Evolutionary conservation across 1,284 basidiomycete genomes (phyloP).

Genomic region (Volvariella volvacea): DNA sequence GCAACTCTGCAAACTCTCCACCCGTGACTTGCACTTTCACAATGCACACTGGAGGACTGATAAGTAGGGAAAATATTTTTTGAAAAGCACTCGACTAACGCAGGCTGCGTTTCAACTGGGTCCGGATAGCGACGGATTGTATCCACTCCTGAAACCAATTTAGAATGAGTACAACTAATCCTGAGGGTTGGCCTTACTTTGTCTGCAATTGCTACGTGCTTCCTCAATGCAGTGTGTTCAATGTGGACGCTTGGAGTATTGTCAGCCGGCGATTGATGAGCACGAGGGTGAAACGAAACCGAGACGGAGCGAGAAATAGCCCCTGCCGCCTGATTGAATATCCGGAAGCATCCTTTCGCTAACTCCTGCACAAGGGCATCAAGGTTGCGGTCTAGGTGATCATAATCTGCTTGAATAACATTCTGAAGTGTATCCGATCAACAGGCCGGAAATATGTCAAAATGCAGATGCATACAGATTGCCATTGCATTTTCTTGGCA

Average conservation of each 20-base stretch:
- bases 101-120: neutral
- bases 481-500: constrained; percentile 33
- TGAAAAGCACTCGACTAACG: neutral
- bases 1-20: neutral
- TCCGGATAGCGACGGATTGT: neutral
- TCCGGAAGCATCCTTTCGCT: constrained; percentile 47
- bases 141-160: neutral
- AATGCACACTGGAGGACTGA: neutral
- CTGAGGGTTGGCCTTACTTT: too few relatives aligned
- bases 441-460: constrained; percentile 17
- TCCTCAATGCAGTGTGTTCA: too few relatives aligned
- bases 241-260: too few relatives aligned
- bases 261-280: too few relatives aligned
- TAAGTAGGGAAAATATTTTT: neutral
- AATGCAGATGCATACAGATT: constrained; percentile 30
- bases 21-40: neutral
- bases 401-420: constrained; percentile 40
- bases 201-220: too few relatives aligned
- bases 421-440: constrained; percentile 32
- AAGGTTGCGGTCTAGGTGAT: constrained; percentile 62
- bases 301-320: constrained; percentile 57
- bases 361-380: constrained; percentile 58
- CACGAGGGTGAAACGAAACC: constrained; percentile 21
- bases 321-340: constrained; percentile 58
- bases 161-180: too few relatives aligned